These are phyloP conservation scores for Fusarium oligoseptatum DNA, from an alignment of 2,329 filamentous ascomycete species.

Conservation along the genomic window DNA sequence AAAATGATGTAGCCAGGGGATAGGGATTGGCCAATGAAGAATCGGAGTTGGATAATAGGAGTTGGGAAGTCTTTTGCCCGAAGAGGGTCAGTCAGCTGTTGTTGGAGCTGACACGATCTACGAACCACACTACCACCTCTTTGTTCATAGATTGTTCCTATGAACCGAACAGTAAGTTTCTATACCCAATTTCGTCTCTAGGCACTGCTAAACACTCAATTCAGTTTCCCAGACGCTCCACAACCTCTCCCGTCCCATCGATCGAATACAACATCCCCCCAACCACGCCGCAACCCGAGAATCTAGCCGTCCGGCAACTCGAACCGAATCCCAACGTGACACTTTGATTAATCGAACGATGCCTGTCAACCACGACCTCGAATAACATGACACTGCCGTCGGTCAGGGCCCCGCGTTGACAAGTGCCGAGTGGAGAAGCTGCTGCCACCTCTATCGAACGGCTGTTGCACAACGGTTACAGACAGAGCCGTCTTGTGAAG, in stretches of 20 bases:
- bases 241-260: background rate
- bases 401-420: constrained; percentile 9
- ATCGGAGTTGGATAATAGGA: background rate
- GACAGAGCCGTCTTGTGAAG: constrained; percentile 28
- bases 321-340: constrained; percentile 32
- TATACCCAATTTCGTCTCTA: background rate
- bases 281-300: constrained; percentile 14
- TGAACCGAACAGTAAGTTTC: too few species aligned
- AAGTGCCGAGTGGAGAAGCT: constrained; percentile 28
- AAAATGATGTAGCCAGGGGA: background rate
- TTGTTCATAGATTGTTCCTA: background rate
- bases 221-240: background rate
- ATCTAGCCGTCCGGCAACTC: constrained; percentile 26
- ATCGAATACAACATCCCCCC: background rate
- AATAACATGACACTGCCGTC: constrained; percentile 9
- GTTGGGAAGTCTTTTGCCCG: background rate
- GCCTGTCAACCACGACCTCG: background rate
- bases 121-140: background rate
- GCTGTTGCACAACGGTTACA: constrained; percentile 32
- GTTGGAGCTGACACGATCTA: background rate
- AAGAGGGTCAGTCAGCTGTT: background rate
- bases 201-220: background rate
- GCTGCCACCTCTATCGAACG: constrained; percentile 7
- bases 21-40: background rate
- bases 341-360: constrained; percentile 20